A percentile compares a stretch with the other conserved stretches of the same genome.
Evolutionary conservation across 805 yeast genomes (phyloP).

Genomic region (Scheffersomyces spartinae): DNA sequence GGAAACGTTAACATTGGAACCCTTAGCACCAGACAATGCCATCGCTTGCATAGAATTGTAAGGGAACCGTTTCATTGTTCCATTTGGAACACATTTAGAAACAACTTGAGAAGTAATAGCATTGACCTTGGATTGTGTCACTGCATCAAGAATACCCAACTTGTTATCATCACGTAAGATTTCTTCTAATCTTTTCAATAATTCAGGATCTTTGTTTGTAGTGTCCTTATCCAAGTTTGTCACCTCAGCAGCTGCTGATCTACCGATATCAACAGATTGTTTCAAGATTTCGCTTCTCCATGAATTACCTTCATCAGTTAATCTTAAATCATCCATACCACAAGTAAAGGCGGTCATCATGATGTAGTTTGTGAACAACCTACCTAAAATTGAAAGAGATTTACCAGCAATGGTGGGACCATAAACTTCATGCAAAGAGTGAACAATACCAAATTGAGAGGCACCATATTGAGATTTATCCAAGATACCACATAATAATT

Average conservation of each 20-base stretch:
- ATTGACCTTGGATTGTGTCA: slow-evolving; percentile 87
- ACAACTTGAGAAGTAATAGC: slow-evolving; percentile 92
- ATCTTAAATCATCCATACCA: slow-evolving; percentile 98
- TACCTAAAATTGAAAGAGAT: slow-evolving; percentile 82
- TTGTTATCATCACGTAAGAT: slow-evolving; percentile 88
- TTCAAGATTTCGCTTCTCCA: slow-evolving; percentile 80
- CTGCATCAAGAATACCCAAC: slow-evolving; percentile 89
- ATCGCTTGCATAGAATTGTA: slow-evolving; percentile 95
- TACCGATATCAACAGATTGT: slow-evolving; percentile 72
- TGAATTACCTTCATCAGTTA: slow-evolving; percentile 81
- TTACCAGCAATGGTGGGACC: slow-evolving; percentile 88
- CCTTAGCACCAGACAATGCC: slow-evolving; percentile 99
- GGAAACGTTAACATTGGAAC: slow-evolving; percentile 95
- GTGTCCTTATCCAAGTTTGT: slow-evolving; percentile 59
- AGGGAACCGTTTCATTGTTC: slow-evolving; percentile 93
- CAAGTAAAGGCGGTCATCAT: slow-evolving; percentile 92
- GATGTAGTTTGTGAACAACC: slow-evolving; percentile 88
- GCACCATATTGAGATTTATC: slow-evolving; percentile 99
- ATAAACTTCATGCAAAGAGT: slow-evolving; percentile 90
- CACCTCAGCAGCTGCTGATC: slow-evolving; percentile 89
- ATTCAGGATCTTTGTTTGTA: slow-evolving; percentile 49
- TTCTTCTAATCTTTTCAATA: slow-evolving; percentile 83
- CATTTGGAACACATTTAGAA: slow-evolving; percentile 86
- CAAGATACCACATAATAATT: slow-evolving; percentile 79
- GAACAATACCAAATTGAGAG: slow-evolving; percentile 91